These are phyloP conservation scores for Phaffomyces opuntiae DNA, from an alignment of 805 yeast genomes.

Conservation along the genomic window DNA sequence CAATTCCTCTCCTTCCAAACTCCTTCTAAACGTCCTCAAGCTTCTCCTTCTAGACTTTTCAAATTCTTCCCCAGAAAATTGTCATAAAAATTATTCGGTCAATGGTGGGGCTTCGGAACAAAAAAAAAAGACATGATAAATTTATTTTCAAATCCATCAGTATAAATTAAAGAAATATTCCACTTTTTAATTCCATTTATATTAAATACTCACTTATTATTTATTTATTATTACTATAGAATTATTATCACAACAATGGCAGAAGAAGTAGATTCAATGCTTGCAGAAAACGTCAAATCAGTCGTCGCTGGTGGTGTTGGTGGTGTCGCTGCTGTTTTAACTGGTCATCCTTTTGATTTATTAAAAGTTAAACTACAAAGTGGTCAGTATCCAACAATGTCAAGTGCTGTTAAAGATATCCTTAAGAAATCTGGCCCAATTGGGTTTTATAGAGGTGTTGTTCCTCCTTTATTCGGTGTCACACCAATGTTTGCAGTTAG, in stretches of 20 bases:
- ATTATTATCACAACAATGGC: constrained; percentile 6
- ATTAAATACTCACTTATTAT: no score
- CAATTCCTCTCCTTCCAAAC: no score
- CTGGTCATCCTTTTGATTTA: constrained; percentile 96
- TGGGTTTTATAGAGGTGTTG: constrained; percentile 90
- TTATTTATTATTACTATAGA: no score
- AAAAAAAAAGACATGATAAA: no score
- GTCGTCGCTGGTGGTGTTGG: constrained; percentile 94
- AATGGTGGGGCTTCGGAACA: constrained; percentile 1
- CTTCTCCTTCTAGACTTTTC: no score
- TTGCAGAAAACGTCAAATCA: constrained; percentile 75
- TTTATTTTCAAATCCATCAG: no score
- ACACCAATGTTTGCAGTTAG: constrained; percentile 98
- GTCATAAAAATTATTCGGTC: no score
- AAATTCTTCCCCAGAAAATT: no score
- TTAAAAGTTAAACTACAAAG: constrained; percentile 90
- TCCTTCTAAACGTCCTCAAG: no score
- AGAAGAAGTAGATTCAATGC: constrained; percentile 19
- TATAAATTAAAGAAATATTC: no score
- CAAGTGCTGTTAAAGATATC: constrained; percentile 64
- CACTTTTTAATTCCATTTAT: no score
- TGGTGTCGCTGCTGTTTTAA: constrained; percentile 89
- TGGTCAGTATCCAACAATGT: constrained; percentile 49
- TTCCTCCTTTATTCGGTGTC: constrained; percentile 92
- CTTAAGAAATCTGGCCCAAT: constrained; percentile 63